Percentiles rank a stretch among this genome's conserved stretches.
phyloP scores from a whole-genome alignment of 2,329 filamentous ascomycete species.

The Trematosphaeria pertusa region DNA sequence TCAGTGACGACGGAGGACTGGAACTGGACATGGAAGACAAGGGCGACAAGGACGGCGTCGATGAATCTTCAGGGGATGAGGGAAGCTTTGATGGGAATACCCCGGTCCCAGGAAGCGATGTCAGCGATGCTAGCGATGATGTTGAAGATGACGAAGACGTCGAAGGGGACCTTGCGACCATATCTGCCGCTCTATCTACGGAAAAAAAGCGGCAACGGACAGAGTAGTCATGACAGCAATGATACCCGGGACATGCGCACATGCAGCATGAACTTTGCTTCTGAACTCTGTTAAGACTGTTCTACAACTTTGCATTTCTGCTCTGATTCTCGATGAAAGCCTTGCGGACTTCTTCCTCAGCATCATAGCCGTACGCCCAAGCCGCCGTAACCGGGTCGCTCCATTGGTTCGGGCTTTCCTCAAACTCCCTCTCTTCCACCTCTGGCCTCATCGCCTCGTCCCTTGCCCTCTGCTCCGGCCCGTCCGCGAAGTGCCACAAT shows the following conservation, averaged over 20 bases:
- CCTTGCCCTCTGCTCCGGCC: slow-evolving; percentile 18
- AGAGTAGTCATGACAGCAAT: slow-evolving; percentile 30
- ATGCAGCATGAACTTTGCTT: no score
- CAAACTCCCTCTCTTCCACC: slow-evolving; percentile 48
- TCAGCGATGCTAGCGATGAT: slow-evolving; percentile 19
- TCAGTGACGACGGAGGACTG: slow-evolving; percentile 37
- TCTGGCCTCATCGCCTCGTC: slow-evolving; percentile 30
- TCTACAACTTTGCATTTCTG: background rate
- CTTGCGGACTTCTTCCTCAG: slow-evolving; percentile 41
- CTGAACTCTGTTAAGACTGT: no score
- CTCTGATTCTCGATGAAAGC: slow-evolving; percentile 14
- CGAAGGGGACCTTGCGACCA: slow-evolving; percentile 42
- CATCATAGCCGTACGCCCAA: slow-evolving; percentile 59
- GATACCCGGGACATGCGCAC: slow-evolving; percentile 35
- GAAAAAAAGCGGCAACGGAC: slow-evolving; percentile 43
- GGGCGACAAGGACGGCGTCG: slow-evolving; percentile 27
- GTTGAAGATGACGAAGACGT: slow-evolving; percentile 41
- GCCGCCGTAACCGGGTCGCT: slow-evolving; percentile 54
- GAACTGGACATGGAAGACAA: slow-evolving; percentile 20
- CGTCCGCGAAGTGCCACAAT: slow-evolving; percentile 51
- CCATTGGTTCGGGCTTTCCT: slow-evolving; percentile 57
- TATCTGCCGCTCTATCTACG: slow-evolving; percentile 41
- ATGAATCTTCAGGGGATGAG: slow-evolving; percentile 29
- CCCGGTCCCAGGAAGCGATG: background rate
- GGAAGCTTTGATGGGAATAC: slow-evolving; percentile 27